These are phyloP conservation scores for Saccharomycopsis olivae DNA, from an alignment of 805 yeast species.

Conservation along the genomic window DNA sequence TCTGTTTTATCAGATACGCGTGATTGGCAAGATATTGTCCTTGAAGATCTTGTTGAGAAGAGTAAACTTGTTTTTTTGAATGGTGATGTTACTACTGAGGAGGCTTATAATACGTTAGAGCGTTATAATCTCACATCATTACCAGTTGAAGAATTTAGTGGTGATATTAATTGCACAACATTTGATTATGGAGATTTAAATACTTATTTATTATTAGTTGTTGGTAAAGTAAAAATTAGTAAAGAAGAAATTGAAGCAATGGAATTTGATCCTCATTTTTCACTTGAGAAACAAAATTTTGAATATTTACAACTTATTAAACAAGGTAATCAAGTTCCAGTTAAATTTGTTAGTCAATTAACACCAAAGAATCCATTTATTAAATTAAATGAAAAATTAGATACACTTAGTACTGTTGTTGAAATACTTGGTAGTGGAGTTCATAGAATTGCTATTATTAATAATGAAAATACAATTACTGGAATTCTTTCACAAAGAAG, in stretches of 20 bases:
- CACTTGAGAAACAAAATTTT: conserved; percentile 25
- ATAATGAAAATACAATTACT: conserved; percentile 44
- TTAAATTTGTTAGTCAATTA: conserved; percentile 72
- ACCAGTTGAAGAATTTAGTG: conserved; percentile 55
- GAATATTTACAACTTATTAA: conserved; percentile 33
- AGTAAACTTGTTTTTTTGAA: conserved; percentile 66
- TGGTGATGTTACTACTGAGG: conserved; percentile 64
- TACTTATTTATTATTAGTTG: conserved; percentile 71
- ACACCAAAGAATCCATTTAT: conserved; percentile 85
- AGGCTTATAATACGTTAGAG: conserved; percentile 73
- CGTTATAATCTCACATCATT: conserved; percentile 71
- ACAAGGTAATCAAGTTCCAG: conserved; percentile 64
- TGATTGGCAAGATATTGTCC: conserved; percentile 67
- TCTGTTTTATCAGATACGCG: conserved; percentile 19
- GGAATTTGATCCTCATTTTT: conserved; percentile 22
- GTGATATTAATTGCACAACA: conserved; percentile 62
- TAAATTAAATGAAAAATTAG: conserved; percentile 54
- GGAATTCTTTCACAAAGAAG: conserved; percentile 91
- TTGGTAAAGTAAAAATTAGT: conserved; percentile 51
- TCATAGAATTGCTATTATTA: conserved; percentile 79
- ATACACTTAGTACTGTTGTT: conserved; percentile 61
- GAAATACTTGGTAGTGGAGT: conserved; percentile 92
- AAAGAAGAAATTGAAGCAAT: conserved; percentile 23
- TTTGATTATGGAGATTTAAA: conserved; percentile 90
- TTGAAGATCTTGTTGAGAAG: conserved; percentile 66